These are phyloP conservation scores for Blastocystis sp. DNA, from an alignment of 352 stramenopile genomes.

Conservation along the genomic window DNA sequence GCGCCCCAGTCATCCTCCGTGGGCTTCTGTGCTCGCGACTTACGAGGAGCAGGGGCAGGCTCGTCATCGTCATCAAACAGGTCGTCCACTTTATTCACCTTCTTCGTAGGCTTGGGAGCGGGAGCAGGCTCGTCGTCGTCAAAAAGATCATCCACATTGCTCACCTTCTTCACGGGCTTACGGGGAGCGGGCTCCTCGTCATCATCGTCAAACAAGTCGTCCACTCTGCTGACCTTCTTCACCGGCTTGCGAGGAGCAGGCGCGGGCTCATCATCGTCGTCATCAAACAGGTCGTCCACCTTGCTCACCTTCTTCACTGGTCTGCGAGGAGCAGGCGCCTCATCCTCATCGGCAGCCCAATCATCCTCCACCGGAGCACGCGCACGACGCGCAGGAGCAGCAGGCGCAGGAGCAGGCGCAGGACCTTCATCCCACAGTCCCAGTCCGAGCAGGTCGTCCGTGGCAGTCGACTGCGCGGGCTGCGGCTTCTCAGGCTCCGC, in stretches of 20 bases:
- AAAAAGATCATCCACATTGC: not conserved
- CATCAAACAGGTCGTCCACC: not conserved
- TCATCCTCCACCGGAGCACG: not conserved
- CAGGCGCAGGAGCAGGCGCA: not conserved
- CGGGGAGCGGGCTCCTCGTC: not conserved
- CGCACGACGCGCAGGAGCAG: not conserved
- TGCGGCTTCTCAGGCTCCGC: not conserved
- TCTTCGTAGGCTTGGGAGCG: not conserved
- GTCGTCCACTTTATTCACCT: constrained; percentile 3
- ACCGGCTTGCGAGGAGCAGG: not conserved
- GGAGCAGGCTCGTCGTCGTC: constrained; percentile 9
- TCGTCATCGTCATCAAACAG: constrained; percentile 21
- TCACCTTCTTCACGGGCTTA: not conserved
- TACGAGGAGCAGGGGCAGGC: not conserved
- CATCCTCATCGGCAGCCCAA: constrained; percentile 1
- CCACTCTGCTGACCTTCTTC: constrained; percentile 2
- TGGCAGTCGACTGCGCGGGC: not conserved
- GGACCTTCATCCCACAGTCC: constrained; percentile 33
- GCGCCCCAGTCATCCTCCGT: not conserved
- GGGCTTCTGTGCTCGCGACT: not conserved
- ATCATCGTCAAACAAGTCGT: constrained; percentile 23
- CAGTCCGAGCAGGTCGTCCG: constrained; percentile 34
- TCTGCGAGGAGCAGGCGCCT: not conserved
- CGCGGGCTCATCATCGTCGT: not conserved
- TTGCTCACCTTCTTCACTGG: not conserved